phyloP scores from a whole-genome alignment of 306 rosid genomes.

The Corylus heterophylla region DNA sequence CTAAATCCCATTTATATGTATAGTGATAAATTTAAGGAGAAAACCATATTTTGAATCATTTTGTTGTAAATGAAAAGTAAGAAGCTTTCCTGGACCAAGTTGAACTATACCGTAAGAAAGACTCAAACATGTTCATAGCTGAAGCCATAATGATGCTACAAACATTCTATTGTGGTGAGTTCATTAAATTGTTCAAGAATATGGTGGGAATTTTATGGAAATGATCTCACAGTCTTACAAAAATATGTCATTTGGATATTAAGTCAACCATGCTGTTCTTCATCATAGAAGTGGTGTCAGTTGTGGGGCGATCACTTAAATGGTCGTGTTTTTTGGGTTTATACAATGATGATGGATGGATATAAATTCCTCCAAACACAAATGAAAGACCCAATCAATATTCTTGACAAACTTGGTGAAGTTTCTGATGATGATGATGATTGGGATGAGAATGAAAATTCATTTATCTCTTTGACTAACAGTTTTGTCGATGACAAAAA shows the following conservation, averaged over 20 bases:
- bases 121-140: too few species aligned
- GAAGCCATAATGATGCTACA: too few species aligned
- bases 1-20: too few species aligned
- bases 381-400: background rate
- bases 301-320: background rate
- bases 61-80: too few species aligned
- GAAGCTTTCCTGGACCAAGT: too few species aligned
- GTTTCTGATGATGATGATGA: background rate
- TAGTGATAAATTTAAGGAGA: too few species aligned
- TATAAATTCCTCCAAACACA: background rate
- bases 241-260: background rate
- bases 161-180: background rate
- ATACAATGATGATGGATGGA: background rate
- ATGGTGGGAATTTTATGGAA: constrained; percentile 7
- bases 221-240: background rate
- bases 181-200: background rate
- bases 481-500: too few species aligned
- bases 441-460: background rate
- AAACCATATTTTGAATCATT: too few species aligned
- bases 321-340: background rate
- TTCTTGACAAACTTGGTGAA: background rate
- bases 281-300: background rate
- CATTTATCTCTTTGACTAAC: too few species aligned
- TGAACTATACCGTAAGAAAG: too few species aligned
- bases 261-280: background rate